Evolutionary conservation across 2,329 filamentous ascomycete genomes (phyloP), one percentile per base, ranked within the genome.

Genomic region (Sarocladiaceae sp.): DNA sequence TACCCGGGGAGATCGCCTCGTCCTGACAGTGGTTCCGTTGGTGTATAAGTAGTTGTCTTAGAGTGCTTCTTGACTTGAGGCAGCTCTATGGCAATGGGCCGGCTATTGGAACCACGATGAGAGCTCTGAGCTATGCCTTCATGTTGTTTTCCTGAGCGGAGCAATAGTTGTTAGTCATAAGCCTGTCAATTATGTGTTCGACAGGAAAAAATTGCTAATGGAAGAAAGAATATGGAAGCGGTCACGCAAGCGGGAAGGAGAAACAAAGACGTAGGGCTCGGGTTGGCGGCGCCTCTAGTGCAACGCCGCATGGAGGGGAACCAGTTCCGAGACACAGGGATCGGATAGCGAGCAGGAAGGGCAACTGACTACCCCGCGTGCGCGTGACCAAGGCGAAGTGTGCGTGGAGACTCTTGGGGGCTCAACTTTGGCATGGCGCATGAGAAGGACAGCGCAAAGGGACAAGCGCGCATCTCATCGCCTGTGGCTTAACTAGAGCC

Each of bases 1-100:
- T 75, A 84, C 82, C 80, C 80, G 62, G 71, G 73, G 48, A 80
- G 60, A 63, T 84, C 81, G 50, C 81, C 82, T 52, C 81, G 72
- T 40, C 77, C 82, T 23, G 80, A 82, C 20, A 84, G 64, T 55
- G 74, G 75, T 56, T 74, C 74, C 20, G 69, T 72, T 18, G 73
- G 73, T 22, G 72, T 78, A 59, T 69, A 68, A 42, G 67, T 23
- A 3, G 31, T 23, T 15, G 47, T 25, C n/a, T 29, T 31, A 18
- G 29, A 25, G 18, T 25, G 31, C 15, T 50, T 57, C 23, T 68
- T 59, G 22, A 18, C 22, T 11, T 42, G 48, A 10, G 78, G 76
- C 3, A 77, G 58, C 55, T 79, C 74, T 54, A 82, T 83, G 36
- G 75, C 68, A 58, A 83, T 82, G 48, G 81, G 80, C 35, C 68